Percentiles rank a stretch among this genome's conserved stretches.
Evolutionary conservation across 176 grass and related monocot species (phyloP).

Genomic region (Zoysia japonica): DNA sequence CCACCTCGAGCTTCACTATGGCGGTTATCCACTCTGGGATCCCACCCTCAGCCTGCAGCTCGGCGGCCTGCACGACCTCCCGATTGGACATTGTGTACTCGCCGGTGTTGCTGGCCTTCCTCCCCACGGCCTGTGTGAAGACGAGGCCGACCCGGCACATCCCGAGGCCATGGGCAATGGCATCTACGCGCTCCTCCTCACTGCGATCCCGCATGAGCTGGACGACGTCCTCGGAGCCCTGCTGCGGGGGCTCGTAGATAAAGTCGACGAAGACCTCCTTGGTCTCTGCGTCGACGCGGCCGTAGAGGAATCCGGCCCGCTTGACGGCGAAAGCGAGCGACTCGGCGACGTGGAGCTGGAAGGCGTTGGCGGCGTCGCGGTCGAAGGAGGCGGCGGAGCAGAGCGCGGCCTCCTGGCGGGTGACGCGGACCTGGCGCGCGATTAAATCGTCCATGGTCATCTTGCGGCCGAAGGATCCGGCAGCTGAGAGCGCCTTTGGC

Average conservation of each 20-base stretch:
- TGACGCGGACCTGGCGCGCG: conserved; percentile 95
- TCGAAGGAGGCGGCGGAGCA: conserved; percentile 83
- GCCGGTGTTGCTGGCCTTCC: conserved; percentile 68
- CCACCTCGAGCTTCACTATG: conserved; percentile 80
- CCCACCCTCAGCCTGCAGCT: conserved; percentile 70
- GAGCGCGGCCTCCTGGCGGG: conserved; percentile 76
- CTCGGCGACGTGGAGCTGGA: conserved; percentile 83
- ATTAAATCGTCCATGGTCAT: conserved; percentile 98
- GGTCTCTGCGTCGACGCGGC: conserved; percentile 50
- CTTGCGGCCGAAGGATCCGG: conserved; percentile 79
- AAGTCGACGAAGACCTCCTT: conserved; percentile 75
- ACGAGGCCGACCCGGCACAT: conserved; percentile 79
- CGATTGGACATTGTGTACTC: conserved; percentile 83
- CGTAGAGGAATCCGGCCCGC: conserved; percentile 85
- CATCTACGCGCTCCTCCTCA: conserved; percentile 80
- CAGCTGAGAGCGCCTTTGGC: conserved; percentile 45
- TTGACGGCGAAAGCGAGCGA: conserved; percentile 83
- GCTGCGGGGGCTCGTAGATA: conserved; percentile 94
- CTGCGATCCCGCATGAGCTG: conserved; percentile 53
- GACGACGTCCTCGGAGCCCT: conserved; percentile 61
- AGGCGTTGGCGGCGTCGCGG: conserved; percentile 70
- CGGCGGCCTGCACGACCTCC: conserved; percentile 79
- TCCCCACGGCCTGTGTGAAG: conserved; percentile 92
- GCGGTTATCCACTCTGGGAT: conserved; percentile 82
- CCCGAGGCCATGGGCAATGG: conserved; percentile 71